A percentile compares a stretch with the other conserved stretches of the same genome.
phyloP scores from a whole-genome alignment of 345 rosid species.

The Citrus reticulata region DNA sequence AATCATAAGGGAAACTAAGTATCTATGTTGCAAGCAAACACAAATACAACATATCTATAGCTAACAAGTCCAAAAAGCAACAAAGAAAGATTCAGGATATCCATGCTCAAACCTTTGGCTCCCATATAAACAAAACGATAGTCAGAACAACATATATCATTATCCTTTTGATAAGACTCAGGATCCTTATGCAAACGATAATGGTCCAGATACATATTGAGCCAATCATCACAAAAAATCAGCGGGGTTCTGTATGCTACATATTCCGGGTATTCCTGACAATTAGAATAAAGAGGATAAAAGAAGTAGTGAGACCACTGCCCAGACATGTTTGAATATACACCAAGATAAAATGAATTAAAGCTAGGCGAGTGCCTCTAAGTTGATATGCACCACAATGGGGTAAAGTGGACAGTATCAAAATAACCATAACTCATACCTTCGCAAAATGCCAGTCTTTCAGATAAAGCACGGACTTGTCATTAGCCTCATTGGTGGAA shows the following conservation, averaged over 20 bases:
- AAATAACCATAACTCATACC: constrained; percentile 27
- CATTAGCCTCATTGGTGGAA: constrained; percentile 13
- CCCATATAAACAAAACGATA: constrained; percentile 97
- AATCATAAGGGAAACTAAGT: constrained; percentile 7
- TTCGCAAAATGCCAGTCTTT: constrained; percentile 98
- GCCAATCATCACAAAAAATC: constrained; percentile 84
- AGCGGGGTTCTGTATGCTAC: constrained; percentile 64
- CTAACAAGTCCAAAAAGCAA: constrained; percentile 1
- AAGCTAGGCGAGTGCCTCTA: background rate
- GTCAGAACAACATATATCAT: constrained; percentile 82
- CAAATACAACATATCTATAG: background rate
- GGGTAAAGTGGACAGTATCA: background rate
- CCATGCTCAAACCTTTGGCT: constrained; percentile 63
- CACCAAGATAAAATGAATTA: background rate
- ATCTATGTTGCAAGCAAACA: background rate
- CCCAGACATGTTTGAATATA: constrained; percentile 4
- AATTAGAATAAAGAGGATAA: constrained; percentile 24
- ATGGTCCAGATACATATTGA: constrained; percentile 73
- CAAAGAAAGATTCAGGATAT: background rate
- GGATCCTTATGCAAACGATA: constrained; percentile 62
- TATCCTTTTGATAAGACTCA: constrained; percentile 38
- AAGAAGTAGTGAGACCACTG: constrained; percentile 12
- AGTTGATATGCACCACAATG: background rate
- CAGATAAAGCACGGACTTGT: constrained; percentile 54
- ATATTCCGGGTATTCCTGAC: constrained; percentile 87